phyloP scores from a whole-genome alignment of 805 yeast genomes.

The Clavispora carvajalis region DNA sequence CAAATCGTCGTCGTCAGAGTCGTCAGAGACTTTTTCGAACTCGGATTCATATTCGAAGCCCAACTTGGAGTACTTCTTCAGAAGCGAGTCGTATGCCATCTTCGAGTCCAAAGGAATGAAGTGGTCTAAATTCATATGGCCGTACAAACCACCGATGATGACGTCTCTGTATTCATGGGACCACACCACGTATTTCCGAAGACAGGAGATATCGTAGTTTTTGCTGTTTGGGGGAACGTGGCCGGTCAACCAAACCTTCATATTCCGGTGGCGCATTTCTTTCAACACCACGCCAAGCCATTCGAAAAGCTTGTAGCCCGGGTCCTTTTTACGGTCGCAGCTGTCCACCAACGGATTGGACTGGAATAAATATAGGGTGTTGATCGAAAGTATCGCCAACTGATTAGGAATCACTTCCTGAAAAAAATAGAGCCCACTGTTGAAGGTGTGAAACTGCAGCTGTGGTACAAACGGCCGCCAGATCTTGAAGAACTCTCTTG shows the following conservation, averaged over 20 bases:
- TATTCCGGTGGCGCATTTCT: slow-evolving; percentile 64
- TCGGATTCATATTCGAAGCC: slow-evolving; percentile 9
- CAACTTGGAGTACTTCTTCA: slow-evolving; percentile 10
- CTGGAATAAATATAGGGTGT: slow-evolving; percentile 69
- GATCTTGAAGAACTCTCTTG: slow-evolving; percentile 66
- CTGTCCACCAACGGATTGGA: slow-evolving; percentile 79
- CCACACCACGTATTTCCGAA: slow-evolving; percentile 75
- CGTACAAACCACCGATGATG: slow-evolving; percentile 76
- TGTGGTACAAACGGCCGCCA: slow-evolving; percentile 75
- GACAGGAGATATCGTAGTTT: slow-evolving; percentile 69
- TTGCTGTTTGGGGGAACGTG: slow-evolving; percentile 86
- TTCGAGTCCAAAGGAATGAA: slow-evolving; percentile 71
- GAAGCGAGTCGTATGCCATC: slow-evolving; percentile 55
- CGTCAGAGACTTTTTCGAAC: slow-evolving; percentile 11
- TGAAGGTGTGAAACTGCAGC: slow-evolving; percentile 70
- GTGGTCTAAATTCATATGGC: slow-evolving; percentile 90
- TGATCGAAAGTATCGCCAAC: slow-evolving; percentile 73
- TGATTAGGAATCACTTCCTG: slow-evolving; percentile 75
- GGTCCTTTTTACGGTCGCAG: slow-evolving; percentile 67
- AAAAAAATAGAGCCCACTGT: slow-evolving; percentile 69
- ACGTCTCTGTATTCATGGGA: slow-evolving; percentile 77
- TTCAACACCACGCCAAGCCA: slow-evolving; percentile 75
- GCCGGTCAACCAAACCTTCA: slow-evolving; percentile 85
- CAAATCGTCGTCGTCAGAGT: slow-evolving; percentile 1
- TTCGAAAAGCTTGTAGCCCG: slow-evolving; percentile 70